A percentile compares a stretch with the other conserved stretches of the same genome.
These are phyloP conservation scores for Angomonas ambiguus DNA, from an alignment of 208 protist species.

Conservation along the genomic window DNA sequence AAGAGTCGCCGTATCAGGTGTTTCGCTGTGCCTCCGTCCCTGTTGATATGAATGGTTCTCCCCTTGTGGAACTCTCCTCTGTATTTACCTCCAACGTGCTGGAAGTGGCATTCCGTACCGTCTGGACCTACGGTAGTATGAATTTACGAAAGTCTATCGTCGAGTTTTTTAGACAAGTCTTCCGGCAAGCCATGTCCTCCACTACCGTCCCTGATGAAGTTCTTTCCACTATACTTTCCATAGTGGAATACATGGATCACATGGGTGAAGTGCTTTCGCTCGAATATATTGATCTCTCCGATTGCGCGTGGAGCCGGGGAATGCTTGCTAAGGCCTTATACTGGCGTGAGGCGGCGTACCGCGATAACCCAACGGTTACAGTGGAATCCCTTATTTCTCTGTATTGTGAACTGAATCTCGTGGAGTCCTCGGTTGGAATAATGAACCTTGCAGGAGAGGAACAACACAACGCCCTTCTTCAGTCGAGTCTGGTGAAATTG, in stretches of 20 bases:
- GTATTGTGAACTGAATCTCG: constrained; percentile 77
- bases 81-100: constrained; percentile 64
- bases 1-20: constrained; percentile 81
- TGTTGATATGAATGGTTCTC: constrained; percentile 53
- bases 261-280: constrained; percentile 66
- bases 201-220: constrained; percentile 70
- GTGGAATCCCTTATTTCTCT: constrained; percentile 77
- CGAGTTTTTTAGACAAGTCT: constrained; percentile 56
- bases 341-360: constrained; percentile 83
- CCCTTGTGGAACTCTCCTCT: constrained; percentile 59
- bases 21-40: constrained; percentile 75
- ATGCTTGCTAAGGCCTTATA: constrained; percentile 87
- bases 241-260: constrained; percentile 88
- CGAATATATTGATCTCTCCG: constrained; percentile 53
- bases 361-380: constrained; percentile 50
- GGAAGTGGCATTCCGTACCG: constrained; percentile 62
- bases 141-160: constrained; percentile 50
- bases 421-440: constrained; percentile 74
- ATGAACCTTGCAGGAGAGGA: constrained; percentile 60
- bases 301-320: constrained; percentile 81
- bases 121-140: constrained; percentile 71
- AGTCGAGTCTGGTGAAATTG: constrained; percentile 78
- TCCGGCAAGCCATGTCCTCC: constrained; percentile 56
- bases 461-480: constrained; percentile 56
- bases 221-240: constrained; percentile 50